A percentile compares a stretch with the other conserved stretches of the same genome.
Evolutionary conservation across 306 rosid species (phyloP).

Genomic region (Parietaria judaica): DNA sequence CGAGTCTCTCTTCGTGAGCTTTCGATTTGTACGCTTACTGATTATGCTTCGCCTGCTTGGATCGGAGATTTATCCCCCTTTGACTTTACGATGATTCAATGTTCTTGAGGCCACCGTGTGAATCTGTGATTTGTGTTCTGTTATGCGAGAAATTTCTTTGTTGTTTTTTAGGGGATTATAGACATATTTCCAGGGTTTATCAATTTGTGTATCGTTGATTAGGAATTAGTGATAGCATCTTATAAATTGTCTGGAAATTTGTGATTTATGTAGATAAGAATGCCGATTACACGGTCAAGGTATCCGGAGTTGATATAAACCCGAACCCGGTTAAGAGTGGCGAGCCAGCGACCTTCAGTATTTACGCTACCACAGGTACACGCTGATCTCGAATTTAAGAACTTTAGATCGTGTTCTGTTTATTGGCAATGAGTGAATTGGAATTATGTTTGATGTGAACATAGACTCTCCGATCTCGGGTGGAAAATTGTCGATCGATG

Average conservation of each 20-base stretch:
- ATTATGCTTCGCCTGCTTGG: too few species aligned
- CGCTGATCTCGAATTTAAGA: too few species aligned
- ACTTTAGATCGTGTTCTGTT: background rate
- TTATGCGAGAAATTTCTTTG: too few species aligned
- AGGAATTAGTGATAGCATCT: background rate
- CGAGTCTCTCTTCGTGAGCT: background rate
- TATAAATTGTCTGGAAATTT: background rate
- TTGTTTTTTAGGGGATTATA: too few species aligned
- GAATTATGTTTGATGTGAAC: background rate
- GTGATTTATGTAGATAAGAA: conserved; percentile 46
- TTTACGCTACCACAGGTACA: conserved; percentile 69
- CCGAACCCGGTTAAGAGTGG: conserved; percentile 75
- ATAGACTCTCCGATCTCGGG: conserved; percentile 53
- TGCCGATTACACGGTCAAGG: conserved; percentile 46
- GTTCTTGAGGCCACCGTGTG: too few species aligned
- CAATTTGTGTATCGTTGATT: background rate
- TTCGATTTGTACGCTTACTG: background rate
- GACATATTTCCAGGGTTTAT: too few species aligned
- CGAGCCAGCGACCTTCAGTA: conserved; percentile 64
- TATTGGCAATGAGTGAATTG: background rate
- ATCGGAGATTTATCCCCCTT: too few species aligned
- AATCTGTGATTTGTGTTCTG: too few species aligned
- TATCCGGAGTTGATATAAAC: conserved; percentile 57
- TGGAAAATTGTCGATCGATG: conserved; percentile 71
- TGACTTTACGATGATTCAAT: too few species aligned